These are phyloP conservation scores for Tulasnella calospora DNA, from an alignment of 768 basidiomycete genomes.

Conservation along the genomic window DNA sequence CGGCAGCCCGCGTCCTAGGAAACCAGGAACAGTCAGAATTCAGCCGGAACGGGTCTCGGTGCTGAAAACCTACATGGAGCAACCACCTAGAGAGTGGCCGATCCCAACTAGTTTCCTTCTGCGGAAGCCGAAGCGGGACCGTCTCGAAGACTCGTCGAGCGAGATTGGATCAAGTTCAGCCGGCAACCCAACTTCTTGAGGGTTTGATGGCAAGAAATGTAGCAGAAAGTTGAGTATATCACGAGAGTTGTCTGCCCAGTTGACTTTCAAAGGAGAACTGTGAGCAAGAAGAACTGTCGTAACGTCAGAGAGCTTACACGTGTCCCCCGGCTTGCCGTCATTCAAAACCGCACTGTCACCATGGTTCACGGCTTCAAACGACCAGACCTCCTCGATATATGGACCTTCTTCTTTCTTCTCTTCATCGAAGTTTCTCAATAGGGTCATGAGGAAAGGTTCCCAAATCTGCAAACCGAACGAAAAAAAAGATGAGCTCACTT, in stretches of 20 bases:
- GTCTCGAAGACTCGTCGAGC: constrained; percentile 39
- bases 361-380: constrained; percentile 77
- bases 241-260: constrained; percentile 72
- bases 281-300: neutral
- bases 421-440: constrained; percentile 44
- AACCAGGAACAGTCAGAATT: neutral
- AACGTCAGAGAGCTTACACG: constrained; percentile 47
- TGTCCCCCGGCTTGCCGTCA: constrained; percentile 46
- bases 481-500: neutral
- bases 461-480: constrained; percentile 56
- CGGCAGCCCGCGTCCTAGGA: constrained; percentile 58
- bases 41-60: neutral
- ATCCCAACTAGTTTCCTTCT: constrained; percentile 58
- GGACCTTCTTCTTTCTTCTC: constrained; percentile 34
- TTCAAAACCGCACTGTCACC: constrained; percentile 82
- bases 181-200: constrained; percentile 43
- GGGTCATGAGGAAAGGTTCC: constrained; percentile 58
- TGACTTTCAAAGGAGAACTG: constrained; percentile 43
- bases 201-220: constrained; percentile 52
- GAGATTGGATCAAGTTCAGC: constrained; percentile 52
- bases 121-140: constrained; percentile 47
- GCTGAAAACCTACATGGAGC: constrained; percentile 52
- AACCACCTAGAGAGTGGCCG: constrained; percentile 84
- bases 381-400: constrained; percentile 69
- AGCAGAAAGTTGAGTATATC: constrained; percentile 74